Evolutionary conservation across 305 asterid species (phyloP).

Genomic region (Coffea humblotiana): DNA sequence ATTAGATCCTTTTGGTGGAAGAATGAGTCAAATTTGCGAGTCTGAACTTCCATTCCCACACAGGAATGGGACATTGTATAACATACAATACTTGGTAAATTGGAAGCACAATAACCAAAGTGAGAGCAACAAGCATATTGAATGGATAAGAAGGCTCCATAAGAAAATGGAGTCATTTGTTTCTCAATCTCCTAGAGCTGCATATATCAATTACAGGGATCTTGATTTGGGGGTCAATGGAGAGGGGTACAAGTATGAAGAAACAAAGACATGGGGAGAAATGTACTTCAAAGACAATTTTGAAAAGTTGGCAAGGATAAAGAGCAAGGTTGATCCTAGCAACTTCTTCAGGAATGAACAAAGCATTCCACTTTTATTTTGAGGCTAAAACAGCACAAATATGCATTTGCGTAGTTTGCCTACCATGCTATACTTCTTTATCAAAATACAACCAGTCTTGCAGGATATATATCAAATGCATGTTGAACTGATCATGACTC

Average conservation of each 20-base stretch:
- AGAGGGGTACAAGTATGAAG: slow-evolving; percentile 22
- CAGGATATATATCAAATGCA: too few relatives aligned
- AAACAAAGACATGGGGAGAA: slow-evolving; percentile 41
- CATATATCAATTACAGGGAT: slow-evolving; percentile 48
- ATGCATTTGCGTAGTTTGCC: too few relatives aligned
- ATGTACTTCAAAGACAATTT: slow-evolving; percentile 44
- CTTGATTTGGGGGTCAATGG: slow-evolving; percentile 42
- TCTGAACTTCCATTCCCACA: slow-evolving; percentile 41
- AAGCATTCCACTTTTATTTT: slow-evolving; percentile 31
- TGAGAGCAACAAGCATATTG: slow-evolving; percentile 26
- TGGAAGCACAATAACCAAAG: slow-evolving; percentile 24
- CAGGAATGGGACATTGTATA: slow-evolving; percentile 39
- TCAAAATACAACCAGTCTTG: too few relatives aligned
- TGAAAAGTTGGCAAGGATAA: slow-evolving; percentile 38
- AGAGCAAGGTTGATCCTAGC: slow-evolving; percentile 38
- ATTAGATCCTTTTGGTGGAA: slow-evolving; percentile 49
- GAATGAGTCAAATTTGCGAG: slow-evolving; percentile 36
- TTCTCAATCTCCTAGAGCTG: slow-evolving; percentile 31
- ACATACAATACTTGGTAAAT: slow-evolving; percentile 36
- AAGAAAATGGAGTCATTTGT: slow-evolving; percentile 36
- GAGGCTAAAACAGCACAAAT: too few relatives aligned
- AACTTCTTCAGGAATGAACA: slow-evolving; percentile 47
- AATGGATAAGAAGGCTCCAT: slow-evolving; percentile 33
- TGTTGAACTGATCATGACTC: too few relatives aligned
- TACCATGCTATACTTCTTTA: too few relatives aligned